Conservation (phyloP, 768 basidiomycete genomes). For the Russula virescens region DNA sequence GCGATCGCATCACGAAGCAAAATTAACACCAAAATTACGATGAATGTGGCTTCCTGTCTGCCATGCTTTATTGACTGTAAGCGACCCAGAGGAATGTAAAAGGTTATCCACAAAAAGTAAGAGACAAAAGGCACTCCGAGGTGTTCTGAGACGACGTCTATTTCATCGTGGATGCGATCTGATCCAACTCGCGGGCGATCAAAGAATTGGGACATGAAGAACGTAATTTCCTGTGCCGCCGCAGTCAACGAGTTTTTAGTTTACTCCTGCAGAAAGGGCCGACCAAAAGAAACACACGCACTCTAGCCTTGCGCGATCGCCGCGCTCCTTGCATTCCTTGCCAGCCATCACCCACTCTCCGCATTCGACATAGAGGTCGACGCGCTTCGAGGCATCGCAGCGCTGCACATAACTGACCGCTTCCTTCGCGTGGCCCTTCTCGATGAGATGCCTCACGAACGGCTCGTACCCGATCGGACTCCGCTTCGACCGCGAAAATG, state of each 20-base stretch:
- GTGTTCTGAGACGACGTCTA: constrained; percentile 30
- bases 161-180: constrained; percentile 59
- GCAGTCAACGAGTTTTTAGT: constrained; percentile 15
- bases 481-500: constrained; percentile 79
- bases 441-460: constrained; percentile 74
- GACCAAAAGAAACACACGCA: constrained; percentile 37
- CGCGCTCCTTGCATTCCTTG: constrained; percentile 82
- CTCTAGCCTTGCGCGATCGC: constrained; percentile 81
- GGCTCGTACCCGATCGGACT: constrained; percentile 96
- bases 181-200: constrained; percentile 72
- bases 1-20: no score
- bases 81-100: background rate
- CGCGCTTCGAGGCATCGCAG: constrained; percentile 77
- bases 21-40: background rate
- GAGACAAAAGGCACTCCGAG: background rate
- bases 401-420: constrained; percentile 72
- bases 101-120: background rate
- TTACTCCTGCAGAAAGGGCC: background rate
- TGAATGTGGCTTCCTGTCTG: background rate
- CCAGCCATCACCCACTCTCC: constrained; percentile 89
- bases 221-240: constrained; percentile 54
- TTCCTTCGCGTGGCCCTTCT: constrained; percentile 68
- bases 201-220: constrained; percentile 75
- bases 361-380: constrained; percentile 85
- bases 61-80: background rate